A percentile compares a stretch with the other conserved stretches of the same genome.
phyloP scores from a whole-genome alignment of 78 protist species.

The Dictyostelium intermedium region DNA sequence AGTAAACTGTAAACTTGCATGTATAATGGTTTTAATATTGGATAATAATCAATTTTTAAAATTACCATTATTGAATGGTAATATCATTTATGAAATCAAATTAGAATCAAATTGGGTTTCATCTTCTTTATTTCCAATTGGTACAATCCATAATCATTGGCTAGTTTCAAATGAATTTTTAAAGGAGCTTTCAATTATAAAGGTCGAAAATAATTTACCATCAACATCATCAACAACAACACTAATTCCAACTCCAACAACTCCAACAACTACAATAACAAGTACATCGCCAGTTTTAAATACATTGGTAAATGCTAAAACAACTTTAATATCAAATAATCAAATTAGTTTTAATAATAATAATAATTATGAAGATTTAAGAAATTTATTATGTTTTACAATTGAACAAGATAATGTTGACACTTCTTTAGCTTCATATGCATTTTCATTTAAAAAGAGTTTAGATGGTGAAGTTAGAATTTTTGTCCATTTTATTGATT shows the following conservation, averaged over 20 bases:
- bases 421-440: not conserved
- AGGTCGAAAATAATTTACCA: not conserved
- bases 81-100: constrained; percentile 3
- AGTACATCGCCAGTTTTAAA: not conserved
- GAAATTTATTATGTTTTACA: constrained; percentile 43
- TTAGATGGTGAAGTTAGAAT: constrained; percentile 18
- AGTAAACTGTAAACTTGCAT: not conserved
- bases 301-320: no score
- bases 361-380: not conserved
- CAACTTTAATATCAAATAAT: not conserved
- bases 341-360: not conserved
- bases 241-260: not conserved
- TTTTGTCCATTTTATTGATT: constrained; percentile 44
- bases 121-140: not conserved
- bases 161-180: not conserved
- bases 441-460: not conserved
- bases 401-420: not conserved
- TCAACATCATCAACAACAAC: not conserved
- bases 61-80: not conserved
- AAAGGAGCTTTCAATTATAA: not conserved
- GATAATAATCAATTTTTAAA: not conserved
- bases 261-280: not conserved
- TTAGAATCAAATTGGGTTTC: not conserved
- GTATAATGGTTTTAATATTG: not conserved
- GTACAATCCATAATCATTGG: not conserved